phyloP scores from a whole-genome alignment of 371 early-diverging fungal species.

The Parasitella parasitica region DNA sequence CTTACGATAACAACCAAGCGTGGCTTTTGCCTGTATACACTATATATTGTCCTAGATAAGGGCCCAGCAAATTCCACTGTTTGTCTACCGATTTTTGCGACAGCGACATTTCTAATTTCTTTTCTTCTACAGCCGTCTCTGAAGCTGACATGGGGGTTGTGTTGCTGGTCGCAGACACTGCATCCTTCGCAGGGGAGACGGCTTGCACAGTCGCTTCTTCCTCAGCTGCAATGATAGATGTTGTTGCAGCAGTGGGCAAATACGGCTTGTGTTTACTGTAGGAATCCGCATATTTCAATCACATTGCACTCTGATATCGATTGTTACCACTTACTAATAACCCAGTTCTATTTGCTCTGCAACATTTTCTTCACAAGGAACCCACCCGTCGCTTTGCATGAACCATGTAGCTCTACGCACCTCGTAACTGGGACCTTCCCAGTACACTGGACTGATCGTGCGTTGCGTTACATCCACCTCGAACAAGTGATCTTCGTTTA shows the following conservation, averaged over 20 bases:
- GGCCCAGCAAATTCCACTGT: slow-evolving; percentile 74
- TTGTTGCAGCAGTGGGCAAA: slow-evolving; percentile 20
- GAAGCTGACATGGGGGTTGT: not conserved
- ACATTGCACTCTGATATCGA: not conserved
- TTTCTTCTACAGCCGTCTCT: slow-evolving; percentile 32
- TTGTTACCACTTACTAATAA: slow-evolving; percentile 52
- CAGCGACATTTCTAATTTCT: slow-evolving; percentile 31
- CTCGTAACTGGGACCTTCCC: slow-evolving; percentile 81
- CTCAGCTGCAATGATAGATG: not conserved
- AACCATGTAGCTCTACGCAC: slow-evolving; percentile 86
- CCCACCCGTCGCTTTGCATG: slow-evolving; percentile 62
- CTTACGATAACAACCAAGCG: slow-evolving; percentile 71
- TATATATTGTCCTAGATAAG: slow-evolving; percentile 75
- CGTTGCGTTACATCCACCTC: slow-evolving; percentile 74
- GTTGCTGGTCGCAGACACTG: not conserved
- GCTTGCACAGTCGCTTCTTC: not conserved
- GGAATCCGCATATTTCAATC: not conserved
- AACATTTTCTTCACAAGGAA: slow-evolving; percentile 81
- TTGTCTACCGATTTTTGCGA: slow-evolving; percentile 42
- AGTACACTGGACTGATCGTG: slow-evolving; percentile 76
- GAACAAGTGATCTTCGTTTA: slow-evolving; percentile 77
- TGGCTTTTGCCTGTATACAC: slow-evolving; percentile 60
- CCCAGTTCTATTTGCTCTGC: slow-evolving; percentile 81
- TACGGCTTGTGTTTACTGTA: slow-evolving; percentile 63
- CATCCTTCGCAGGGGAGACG: not conserved